Evolutionary conservation across 2,329 filamentous ascomycete genomes (phyloP).

Genomic region (Colletotrichum sp.): DNA sequence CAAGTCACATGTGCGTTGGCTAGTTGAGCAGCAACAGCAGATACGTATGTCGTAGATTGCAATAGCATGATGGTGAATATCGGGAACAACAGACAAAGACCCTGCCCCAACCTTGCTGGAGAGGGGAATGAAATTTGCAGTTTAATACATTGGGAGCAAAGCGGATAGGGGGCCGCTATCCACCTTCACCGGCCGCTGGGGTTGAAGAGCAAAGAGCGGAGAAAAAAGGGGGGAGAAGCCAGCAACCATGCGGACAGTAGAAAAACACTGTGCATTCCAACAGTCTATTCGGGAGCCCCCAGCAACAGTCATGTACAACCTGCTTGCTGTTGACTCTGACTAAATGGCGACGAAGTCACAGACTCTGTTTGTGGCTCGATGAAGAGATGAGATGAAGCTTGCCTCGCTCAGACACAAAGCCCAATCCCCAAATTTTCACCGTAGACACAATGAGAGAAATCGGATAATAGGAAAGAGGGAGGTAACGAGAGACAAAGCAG

Average conservation of each 20-base stretch:
- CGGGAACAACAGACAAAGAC: neutral
- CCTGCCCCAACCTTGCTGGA: neutral
- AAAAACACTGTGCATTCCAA: neutral
- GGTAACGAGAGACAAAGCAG: neutral
- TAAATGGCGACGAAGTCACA: neutral
- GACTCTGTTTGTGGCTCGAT: neutral
- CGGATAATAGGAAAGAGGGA: neutral
- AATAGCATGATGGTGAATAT: neutral
- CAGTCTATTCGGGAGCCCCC: neutral
- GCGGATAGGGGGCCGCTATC: neutral
- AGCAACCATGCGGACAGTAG: neutral
- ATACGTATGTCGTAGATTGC: neutral
- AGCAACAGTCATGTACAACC: neutral
- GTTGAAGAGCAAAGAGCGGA: neutral
- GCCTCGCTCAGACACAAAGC: neutral
- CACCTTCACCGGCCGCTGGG: neutral
- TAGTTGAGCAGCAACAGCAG: neutral
- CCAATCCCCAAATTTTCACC: neutral
- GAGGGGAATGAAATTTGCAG: neutral
- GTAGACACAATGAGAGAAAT: neutral
- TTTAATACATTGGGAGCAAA: neutral
- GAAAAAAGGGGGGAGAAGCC: neutral
- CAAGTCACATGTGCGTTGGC: neutral
- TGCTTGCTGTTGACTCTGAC: neutral
- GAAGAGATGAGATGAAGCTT: neutral